A percentile compares a stretch with the other conserved stretches of the same genome.
Evolutionary conservation across 2,329 filamentous ascomycete genomes (phyloP).

Genomic region (Aureobasidium sp.): DNA sequence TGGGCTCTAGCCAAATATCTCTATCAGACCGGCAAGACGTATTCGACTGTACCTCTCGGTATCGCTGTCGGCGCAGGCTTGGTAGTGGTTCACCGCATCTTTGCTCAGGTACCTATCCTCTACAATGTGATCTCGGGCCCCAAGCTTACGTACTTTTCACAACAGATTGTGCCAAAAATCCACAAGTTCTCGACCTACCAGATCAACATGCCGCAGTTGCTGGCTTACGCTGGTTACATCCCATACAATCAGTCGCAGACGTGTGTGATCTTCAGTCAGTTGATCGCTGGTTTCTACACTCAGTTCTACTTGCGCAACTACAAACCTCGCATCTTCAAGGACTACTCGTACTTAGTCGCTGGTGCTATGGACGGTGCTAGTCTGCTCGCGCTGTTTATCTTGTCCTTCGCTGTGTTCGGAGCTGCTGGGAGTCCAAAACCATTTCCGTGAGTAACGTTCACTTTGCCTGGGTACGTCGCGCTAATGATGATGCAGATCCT

Average conservation of each 20-base stretch:
- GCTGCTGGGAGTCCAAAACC: conserved; percentile 28
- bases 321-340: conserved; percentile 45
- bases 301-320: conserved; percentile 51
- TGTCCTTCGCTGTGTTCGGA: conserved; percentile 52
- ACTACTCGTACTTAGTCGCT: conserved; percentile 48
- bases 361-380: conserved; percentile 49
- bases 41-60: conserved; percentile 32
- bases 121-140: no score
- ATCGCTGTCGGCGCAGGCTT: conserved; percentile 42
- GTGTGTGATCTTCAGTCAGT: conserved; percentile 45
- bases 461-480: not conserved
- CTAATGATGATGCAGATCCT: conserved; percentile 30
- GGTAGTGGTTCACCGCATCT: conserved; percentile 37
- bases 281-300: conserved; percentile 39
- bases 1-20: conserved; percentile 43
- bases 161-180: conserved; percentile 44
- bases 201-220: conserved; percentile 49
- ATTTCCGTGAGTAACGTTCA: conserved; percentile 34
- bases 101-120: conserved; percentile 31
- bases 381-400: conserved; percentile 44
- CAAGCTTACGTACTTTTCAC: not conserved
- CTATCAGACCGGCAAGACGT: conserved; percentile 38
- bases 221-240: conserved; percentile 49
- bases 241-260: conserved; percentile 52
- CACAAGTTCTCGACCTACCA: conserved; percentile 27